Percentiles rank a stretch among this genome's conserved stretches.
These are phyloP conservation scores for Graphilbum ipis-grandicollis DNA, from an alignment of 2,329 filamentous ascomycete genomes.

Conservation along the genomic window DNA sequence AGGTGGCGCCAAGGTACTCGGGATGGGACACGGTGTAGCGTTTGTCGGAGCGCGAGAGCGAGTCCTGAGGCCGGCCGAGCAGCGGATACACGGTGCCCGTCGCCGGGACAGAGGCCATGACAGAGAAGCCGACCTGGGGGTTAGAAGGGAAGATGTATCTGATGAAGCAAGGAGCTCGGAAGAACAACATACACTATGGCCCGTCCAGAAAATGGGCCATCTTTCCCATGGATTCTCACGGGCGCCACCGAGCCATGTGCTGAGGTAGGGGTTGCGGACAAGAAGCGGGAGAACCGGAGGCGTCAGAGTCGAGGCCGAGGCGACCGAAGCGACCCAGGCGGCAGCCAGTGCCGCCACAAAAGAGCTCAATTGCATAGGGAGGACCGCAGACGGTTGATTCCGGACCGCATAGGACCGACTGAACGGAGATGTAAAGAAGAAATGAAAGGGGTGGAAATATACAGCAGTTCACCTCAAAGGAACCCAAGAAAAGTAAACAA, in stretches of 20 bases:
- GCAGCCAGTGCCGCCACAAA: slow-evolving; percentile 3
- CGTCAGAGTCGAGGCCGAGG: slow-evolving; percentile 32
- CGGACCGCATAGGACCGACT: too few species aligned
- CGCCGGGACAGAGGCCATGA: slow-evolving; percentile 27
- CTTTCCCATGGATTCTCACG: slow-evolving; percentile 59
- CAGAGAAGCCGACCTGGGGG: slow-evolving; percentile 31
- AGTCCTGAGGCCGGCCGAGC: slow-evolving; percentile 33
- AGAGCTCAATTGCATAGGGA: slow-evolving; percentile 5
- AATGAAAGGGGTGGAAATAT: too few species aligned
- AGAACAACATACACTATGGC: too few species aligned
- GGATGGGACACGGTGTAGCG: slow-evolving; percentile 24
- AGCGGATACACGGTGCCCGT: slow-evolving; percentile 28
- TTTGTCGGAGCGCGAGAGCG: slow-evolving; percentile 16
- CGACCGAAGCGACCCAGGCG: slow-evolving; percentile 9
- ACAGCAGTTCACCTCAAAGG: too few species aligned
- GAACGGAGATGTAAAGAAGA: too few species aligned
- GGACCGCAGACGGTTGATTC: too few species aligned
- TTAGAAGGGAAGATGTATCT: too few species aligned
- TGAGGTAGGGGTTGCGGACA: slow-evolving; percentile 43
- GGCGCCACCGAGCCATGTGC: slow-evolving; percentile 46
- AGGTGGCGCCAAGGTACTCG: slow-evolving; percentile 11
- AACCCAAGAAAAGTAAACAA: neutral
- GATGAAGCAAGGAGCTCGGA: too few species aligned
- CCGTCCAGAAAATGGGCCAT: slow-evolving; percentile 52
- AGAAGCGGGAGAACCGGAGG: slow-evolving; percentile 39